Evolutionary conservation across 441 rosid species (phyloP), one percentile per base, ranked within the genome.

Genomic region (Erodium texanum): DNA sequence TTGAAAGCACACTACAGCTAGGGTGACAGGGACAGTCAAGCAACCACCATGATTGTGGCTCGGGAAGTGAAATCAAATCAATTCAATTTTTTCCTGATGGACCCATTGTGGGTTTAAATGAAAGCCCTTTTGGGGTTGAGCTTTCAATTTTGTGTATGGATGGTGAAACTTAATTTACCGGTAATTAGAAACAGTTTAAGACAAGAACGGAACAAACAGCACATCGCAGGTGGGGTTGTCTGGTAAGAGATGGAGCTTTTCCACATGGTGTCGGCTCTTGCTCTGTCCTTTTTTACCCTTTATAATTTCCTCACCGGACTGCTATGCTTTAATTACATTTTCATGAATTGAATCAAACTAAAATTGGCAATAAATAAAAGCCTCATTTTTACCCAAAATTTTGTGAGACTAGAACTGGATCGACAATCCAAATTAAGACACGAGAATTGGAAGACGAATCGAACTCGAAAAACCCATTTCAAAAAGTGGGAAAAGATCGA

Each of bases 161-260:
- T 29, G 68, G 66, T 34, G 41, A 34, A 34, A 34, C 8, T 34
- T 38, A 70, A 65, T 66, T 80, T 75, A 36, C 77, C 67, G 45
- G 70, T 67, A 67, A 66, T 27, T 27, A 27, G 29, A 27, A 27
- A 27, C 29, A 38, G 45, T 38, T 65, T 7, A 11, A 52, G 73
- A 78, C 74, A 76, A 50, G n/a, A 71, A 38, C 45, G 8, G 10
- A 38, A 38, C 45, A 38, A 38, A 41, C 70, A 64, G 66, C 76
- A 72, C 74, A 70, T 70, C 75, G 56, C 61, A 5, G 70, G 69
- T 65, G 66, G 62, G 61, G 63, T 56, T 69, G 78, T 74, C 79
- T 52, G 71, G 56, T 43, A 54, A 73, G 70, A 72, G 36, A 64
- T 9, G 61, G 56, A 22, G 68, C 14, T 59, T 69, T 65, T 72